Base-by-base conservation (phyloP, 352 stramenopile genomes). In the Globisporangium spiculum region DNA sequence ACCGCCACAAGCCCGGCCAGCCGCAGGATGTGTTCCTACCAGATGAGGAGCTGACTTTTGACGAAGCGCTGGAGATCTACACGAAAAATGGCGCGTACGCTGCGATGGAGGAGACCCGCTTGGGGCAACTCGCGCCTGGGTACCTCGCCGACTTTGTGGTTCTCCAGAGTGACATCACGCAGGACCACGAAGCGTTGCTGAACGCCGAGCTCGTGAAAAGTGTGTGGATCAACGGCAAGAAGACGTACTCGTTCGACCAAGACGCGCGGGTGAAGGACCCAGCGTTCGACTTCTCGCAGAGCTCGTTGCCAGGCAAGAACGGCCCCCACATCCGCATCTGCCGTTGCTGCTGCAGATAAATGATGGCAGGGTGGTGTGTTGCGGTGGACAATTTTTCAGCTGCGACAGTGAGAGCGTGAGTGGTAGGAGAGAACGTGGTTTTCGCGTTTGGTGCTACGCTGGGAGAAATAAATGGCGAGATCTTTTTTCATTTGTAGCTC, bases 21-120 rank as follows among this genome's bases (percentile, higher is more conserved):
- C 73, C 77, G 1, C 69, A 83, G n/a, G 63, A 81, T 8, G 81
- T 83, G 4, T 92, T 89, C 54, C 72, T 93, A 20, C 86, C 79
- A 0, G 60, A 84, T 20, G 88, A 97, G 62, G 55, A 69, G 20
- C 69, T 97, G 22, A 86, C 76, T 4, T 96, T 97, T 64, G 66
- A 75, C 0, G 72, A 96, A 71, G 90, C 90, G 12, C 74, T 97
- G 14, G 68, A 78, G 34, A 70, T 97, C 14, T 97, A 97, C 76
- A 96, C 90, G 4, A 83, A 81, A 65, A 88, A 88, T 67, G 84
- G 83, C 8, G 81, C 77, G 22, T 94, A 80, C 65, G 82, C 86
- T 3, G 80, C 77, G 12, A 91, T 84, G 74, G 70, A 87, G 46
- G 86, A 94, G 57, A 52, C 69, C 6, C 68, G 24, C 16, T 66